Evolutionary conservation across 352 stramenopile species (phyloP), one percentile per base, ranked within the genome.

Genomic region (Globisporangium spiculum): DNA sequence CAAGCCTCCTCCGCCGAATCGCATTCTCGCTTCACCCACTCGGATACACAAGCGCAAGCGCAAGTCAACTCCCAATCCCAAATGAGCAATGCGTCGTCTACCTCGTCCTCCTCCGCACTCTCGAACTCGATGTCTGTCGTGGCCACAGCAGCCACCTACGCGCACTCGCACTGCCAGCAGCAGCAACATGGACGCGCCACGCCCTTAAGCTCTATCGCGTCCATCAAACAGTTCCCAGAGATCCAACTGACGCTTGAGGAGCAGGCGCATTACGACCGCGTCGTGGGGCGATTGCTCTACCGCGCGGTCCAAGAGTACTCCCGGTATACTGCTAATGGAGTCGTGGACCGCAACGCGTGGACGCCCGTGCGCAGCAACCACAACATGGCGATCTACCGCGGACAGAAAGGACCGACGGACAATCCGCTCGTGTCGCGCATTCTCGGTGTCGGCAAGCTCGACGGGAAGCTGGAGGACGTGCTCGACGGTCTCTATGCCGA

Each of bases 401-500:
- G 24, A 34, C 30, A 60, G 10, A 41, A 67, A 30, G 75, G 70
- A 38, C n/a, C 8, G 26, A 32, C 22, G 12, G 32, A 26, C 18
- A 46, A 48, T 7, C 30, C 60, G n/a, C 12, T 16, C 18, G 58
- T 75, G 22, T 65, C 52, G 34, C 36, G 52, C 50, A 72, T 72
- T 63, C 12, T 69, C n/a, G 67, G 68, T 22, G 44, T 57, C 4
- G 64, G 62, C 0, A 44, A 53, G 24, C 70, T 73, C 54, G 18
- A 18, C 14, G 68, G 62, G 26, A 36, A 56, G 3, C 32, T 74
- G 24, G 64, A 74, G n/a, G 68, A 86, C 32, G 75, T 82, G 70
- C 80, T 86, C 76, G 67, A 71, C 27, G 78, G 78, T 0, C 60
- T 86, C 8, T 84, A 86, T 67, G 71, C 63, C 50, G 78, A 84